phyloP scores from a whole-genome alignment of 331 rosid genomes.

The Pyrus hybrid region DNA sequence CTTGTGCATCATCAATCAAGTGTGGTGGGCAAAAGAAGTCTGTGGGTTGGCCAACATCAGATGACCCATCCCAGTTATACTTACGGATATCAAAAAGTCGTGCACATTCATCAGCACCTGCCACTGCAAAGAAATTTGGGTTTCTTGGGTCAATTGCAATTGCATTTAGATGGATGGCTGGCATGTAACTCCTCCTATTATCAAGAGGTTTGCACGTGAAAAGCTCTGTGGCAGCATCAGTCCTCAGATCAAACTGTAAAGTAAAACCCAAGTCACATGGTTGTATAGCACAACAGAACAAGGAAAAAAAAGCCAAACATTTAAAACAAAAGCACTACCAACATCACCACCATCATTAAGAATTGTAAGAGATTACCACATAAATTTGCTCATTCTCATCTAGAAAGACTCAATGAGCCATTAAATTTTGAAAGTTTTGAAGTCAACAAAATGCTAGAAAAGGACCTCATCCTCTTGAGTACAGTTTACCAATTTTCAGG shows the following conservation, averaged over 20 bases:
- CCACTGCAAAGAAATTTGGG: slow-evolving; percentile 79
- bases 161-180: slow-evolving; percentile 53
- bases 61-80: slow-evolving; percentile 58
- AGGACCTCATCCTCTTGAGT: background rate
- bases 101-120: slow-evolving; percentile 68
- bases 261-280: slow-evolving; percentile 16
- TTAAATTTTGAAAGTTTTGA: background rate
- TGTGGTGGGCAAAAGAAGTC: slow-evolving; percentile 67
- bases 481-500: background rate
- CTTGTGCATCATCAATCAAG: slow-evolving; percentile 44
- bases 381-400: background rate
- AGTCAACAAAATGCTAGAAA: background rate
- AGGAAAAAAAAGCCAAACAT: background rate
- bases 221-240: slow-evolving; percentile 49
- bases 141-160: slow-evolving; percentile 87
- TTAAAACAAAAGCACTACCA: background rate
- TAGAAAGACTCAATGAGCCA: background rate
- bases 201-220: slow-evolving; percentile 54
- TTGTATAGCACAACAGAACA: background rate
- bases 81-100: slow-evolving; percentile 81
- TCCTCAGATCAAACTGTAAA: slow-evolving; percentile 84
- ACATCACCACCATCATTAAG: background rate
- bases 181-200: slow-evolving; percentile 33
- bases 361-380: background rate
- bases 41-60: slow-evolving; percentile 49